phyloP scores from a whole-genome alignment of 345 rosid species.

The Salix arbutifolia region DNA sequence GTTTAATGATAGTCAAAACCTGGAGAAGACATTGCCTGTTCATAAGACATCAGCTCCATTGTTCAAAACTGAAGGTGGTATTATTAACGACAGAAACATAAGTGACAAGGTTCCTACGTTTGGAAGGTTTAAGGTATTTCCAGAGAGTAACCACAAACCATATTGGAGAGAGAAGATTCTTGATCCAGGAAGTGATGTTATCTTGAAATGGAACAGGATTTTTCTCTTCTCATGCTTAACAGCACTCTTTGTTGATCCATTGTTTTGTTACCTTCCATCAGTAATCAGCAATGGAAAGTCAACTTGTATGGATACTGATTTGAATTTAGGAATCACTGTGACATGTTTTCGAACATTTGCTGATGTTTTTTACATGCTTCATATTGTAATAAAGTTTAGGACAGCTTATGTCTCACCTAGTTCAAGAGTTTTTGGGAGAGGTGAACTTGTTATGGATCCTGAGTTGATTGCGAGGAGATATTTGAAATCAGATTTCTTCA shows the following conservation, averaged over 20 bases:
- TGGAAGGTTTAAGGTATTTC: conserved; percentile 53
- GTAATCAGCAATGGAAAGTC: conserved; percentile 39
- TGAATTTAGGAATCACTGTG: conserved; percentile 61
- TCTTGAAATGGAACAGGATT: conserved; percentile 59
- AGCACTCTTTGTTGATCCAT: conserved; percentile 79
- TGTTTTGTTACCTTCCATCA: conserved; percentile 74
- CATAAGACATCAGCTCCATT: conserved; percentile 41
- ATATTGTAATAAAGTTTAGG: conserved; percentile 59
- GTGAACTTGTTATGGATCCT: conserved; percentile 75
- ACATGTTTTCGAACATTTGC: conserved; percentile 70
- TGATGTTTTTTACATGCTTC: conserved; percentile 58
- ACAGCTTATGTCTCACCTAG: conserved; percentile 75
- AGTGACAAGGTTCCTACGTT: conserved; percentile 31
- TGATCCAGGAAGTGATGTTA: conserved; percentile 64
- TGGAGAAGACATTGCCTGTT: conserved; percentile 42
- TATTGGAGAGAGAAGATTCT: conserved; percentile 43
- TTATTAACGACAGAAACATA: conserved; percentile 14
- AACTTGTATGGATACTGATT: conserved; percentile 53
- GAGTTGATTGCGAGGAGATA: conserved; percentile 57
- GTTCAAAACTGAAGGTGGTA: conserved; percentile 30
- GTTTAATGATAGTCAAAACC: conserved; percentile 23
- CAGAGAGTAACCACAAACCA: conserved; percentile 44
- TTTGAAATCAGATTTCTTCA: conserved; percentile 59
- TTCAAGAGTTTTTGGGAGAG: conserved; percentile 78
- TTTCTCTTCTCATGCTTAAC: conserved; percentile 73